These are phyloP conservation scores for Paxillus rubicundulus DNA, from an alignment of 768 basidiomycete genomes.

Conservation along the genomic window DNA sequence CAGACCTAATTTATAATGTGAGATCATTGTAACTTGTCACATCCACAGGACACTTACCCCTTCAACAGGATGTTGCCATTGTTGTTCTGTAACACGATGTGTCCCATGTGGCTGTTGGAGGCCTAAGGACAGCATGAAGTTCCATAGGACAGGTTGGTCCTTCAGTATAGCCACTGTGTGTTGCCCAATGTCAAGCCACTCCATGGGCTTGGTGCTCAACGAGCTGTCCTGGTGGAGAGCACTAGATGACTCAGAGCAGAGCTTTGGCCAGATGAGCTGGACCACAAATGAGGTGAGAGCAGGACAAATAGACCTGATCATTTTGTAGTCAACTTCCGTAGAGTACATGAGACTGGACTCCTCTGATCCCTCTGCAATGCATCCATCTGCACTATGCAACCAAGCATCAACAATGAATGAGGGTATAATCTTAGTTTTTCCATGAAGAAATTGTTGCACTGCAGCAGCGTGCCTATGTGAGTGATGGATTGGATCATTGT, in stretches of 20 bases:
- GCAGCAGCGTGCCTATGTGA: not conserved
- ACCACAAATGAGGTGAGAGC: constrained; percentile 31
- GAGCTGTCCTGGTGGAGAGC: not conserved
- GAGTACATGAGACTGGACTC: constrained; percentile 10
- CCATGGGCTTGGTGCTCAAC: too few species aligned
- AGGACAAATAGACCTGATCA: constrained; percentile 22
- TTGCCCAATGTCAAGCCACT: not conserved
- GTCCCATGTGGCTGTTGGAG: not conserved
- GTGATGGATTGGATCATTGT: not conserved
- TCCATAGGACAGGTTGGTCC: constrained; percentile 6
- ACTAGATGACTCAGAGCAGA: not conserved
- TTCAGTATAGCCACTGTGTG: constrained; percentile 3
- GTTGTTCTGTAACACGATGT: not conserved
- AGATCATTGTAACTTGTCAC: not conserved
- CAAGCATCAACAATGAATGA: constrained; percentile 10
- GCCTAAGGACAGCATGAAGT: not conserved
- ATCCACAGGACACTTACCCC: not conserved
- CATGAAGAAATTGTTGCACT: not conserved
- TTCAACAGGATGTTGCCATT: not conserved
- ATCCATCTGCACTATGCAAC: constrained; percentile 5
- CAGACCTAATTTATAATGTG: too few species aligned
- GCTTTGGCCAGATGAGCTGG: constrained; percentile 13
- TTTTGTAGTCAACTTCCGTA: constrained; percentile 8
- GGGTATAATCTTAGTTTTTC: not conserved
- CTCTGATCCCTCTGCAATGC: not conserved